Base-by-base conservation (phyloP, 257 asterid species). In the Ballota nigra region DNA sequence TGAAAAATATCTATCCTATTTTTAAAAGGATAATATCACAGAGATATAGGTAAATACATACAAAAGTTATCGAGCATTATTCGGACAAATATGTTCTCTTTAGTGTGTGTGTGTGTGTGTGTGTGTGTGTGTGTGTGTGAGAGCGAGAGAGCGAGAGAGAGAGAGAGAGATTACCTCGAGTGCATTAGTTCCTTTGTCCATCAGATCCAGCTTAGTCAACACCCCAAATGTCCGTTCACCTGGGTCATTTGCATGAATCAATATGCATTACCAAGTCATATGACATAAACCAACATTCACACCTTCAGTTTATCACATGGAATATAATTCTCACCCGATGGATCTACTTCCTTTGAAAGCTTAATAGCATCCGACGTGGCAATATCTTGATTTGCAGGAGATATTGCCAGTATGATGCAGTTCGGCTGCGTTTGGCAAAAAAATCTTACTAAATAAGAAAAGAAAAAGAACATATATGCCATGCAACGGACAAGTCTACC, bases 341-440 rank as follows among this genome's bases (percentile, higher is more conserved):
- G 90, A 82, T 94, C 99, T 66, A 91, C 97, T 76, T 94, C 99
- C 85, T 75, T 85, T 6, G 97, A 73, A 78, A 94, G 85, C 77
- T 94, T 94, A 43, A 94, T 91, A 71, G 99, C 97, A 85, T 94
- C 99, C 16, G 97, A 94, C 5, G 99, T 94, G 10, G 99, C 99
- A 28, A 94, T 94, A 80, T 94, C 99, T 79, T 93, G 97, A 82
- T 93, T 93, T 1, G 98, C 98, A 20, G 98, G 98, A 75, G 98
- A 86, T 65, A 93, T 89, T 68, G 97, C 97, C 75, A 94, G 80
- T 71, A 94, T 94, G 77, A 91, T 81, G 80, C 90, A 73, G 83
- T 89, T 91, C 61, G 99, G 99, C 99, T 94, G 75, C 82, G 71
- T 19, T 71, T 8, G 59, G 15, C 58, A 18, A 66, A 29, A 45